phyloP scores from a whole-genome alignment of 768 basidiomycete species.

The Boletus vermiculosoides region DNA sequence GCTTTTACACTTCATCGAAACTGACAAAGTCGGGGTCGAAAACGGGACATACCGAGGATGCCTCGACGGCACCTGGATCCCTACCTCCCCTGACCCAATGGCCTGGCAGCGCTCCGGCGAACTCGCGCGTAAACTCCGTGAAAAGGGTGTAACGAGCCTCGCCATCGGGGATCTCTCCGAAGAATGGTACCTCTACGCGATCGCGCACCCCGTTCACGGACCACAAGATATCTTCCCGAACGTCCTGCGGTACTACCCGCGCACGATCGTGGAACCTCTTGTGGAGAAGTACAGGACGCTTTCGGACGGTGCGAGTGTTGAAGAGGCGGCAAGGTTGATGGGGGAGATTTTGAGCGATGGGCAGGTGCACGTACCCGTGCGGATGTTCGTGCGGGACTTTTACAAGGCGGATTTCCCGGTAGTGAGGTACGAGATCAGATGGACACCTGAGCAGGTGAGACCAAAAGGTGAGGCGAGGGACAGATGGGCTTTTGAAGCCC shows the following conservation, averaged over 20 bases:
- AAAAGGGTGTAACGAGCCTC: slow-evolving; percentile 59
- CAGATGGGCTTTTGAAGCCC: background rate
- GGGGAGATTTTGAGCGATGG: slow-evolving; percentile 60
- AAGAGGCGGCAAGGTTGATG: slow-evolving; percentile 47
- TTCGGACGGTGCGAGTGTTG: slow-evolving; percentile 38
- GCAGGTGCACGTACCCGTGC: slow-evolving; percentile 67
- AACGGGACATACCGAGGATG: slow-evolving; percentile 70
- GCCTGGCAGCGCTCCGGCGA: slow-evolving; percentile 63
- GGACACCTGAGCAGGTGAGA: slow-evolving; percentile 62
- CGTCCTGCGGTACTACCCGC: slow-evolving; percentile 59
- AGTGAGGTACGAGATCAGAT: slow-evolving; percentile 65
- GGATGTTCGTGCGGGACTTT: slow-evolving; percentile 62
- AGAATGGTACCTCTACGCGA: slow-evolving; percentile 78
- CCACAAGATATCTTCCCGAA: slow-evolving; percentile 55
- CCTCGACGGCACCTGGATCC: slow-evolving; percentile 59
- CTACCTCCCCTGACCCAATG: slow-evolving; percentile 55
- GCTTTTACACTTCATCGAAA: slow-evolving; percentile 60
- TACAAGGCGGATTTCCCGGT: slow-evolving; percentile 56
- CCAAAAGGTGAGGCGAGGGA: slow-evolving; percentile 42
- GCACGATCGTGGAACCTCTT: slow-evolving; percentile 44
- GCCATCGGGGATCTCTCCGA: slow-evolving; percentile 68
- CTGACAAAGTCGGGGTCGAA: slow-evolving; percentile 47
- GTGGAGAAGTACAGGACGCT: slow-evolving; percentile 44
- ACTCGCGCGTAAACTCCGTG: slow-evolving; percentile 51
- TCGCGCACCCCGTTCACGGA: slow-evolving; percentile 57